These are phyloP conservation scores for Cladophialophora psammophila DNA, from an alignment of 2,329 filamentous ascomycete species.

Conservation along the genomic window DNA sequence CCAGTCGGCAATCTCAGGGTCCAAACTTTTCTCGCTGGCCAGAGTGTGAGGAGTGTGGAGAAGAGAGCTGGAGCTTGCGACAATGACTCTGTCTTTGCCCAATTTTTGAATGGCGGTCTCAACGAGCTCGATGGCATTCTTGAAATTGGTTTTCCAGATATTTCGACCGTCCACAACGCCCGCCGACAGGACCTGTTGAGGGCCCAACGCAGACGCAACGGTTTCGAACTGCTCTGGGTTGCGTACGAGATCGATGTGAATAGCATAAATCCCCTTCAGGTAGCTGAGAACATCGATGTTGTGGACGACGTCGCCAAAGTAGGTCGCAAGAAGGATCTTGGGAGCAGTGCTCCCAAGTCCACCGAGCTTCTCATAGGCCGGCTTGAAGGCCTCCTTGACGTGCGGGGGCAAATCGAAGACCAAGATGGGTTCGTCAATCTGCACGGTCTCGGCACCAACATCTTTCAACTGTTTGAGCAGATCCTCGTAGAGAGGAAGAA, in stretches of 20 bases:
- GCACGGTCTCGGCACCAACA: slow-evolving; percentile 93
- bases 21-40: slow-evolving; percentile 97
- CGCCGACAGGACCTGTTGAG: slow-evolving; percentile 88
- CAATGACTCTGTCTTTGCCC: slow-evolving; percentile 95
- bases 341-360: slow-evolving; percentile 80
- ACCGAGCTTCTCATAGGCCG: slow-evolving; percentile 88
- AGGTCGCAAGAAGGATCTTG: slow-evolving; percentile 89
- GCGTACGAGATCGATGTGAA: slow-evolving; percentile 96
- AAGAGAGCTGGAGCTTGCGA: slow-evolving; percentile 95
- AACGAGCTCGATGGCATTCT: slow-evolving; percentile 88
- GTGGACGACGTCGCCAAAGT: slow-evolving; percentile 99
- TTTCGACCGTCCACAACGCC: slow-evolving; percentile 99
- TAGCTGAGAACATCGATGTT: slow-evolving; percentile 90
- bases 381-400: slow-evolving; percentile 97
- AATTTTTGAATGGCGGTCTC: slow-evolving; percentile 93
- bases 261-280: slow-evolving; percentile 74
- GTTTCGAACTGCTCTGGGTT: slow-evolving; percentile 96
- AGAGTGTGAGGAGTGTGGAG: slow-evolving; percentile 99
- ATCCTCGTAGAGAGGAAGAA: slow-evolving; percentile 93
- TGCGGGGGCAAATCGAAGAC: slow-evolving; percentile 91
- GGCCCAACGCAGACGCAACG: slow-evolving; percentile 80
- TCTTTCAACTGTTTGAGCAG: slow-evolving; percentile 92
- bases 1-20: slow-evolving; percentile 92
- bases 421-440: slow-evolving; percentile 97
- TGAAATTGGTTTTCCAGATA: slow-evolving; percentile 99